Conservation (phyloP, 108 stramenopile species). For the Nannochloropsis salina region DNA sequence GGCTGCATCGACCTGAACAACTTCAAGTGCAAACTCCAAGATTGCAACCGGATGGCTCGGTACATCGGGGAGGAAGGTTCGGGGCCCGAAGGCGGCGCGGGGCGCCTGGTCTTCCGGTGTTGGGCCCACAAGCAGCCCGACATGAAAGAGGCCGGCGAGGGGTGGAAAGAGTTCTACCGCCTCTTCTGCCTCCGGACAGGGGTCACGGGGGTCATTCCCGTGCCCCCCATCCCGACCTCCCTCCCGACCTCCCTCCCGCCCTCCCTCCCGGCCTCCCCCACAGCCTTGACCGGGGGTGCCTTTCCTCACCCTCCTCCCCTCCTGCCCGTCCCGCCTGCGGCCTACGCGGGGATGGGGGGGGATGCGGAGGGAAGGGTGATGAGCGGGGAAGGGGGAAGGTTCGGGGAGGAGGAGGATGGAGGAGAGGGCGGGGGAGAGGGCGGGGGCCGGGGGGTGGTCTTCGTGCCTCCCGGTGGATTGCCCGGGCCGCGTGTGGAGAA, state of each 20-base stretch:
- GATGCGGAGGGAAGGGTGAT: background rate
- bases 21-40: background rate
- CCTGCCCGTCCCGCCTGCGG: background rate
- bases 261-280: background rate
- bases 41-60: background rate
- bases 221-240: background rate
- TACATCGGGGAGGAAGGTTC: background rate
- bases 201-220: background rate
- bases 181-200: background rate
- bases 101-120: background rate
- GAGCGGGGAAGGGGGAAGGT: background rate
- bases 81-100: background rate
- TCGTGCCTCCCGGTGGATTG: background rate
- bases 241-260: background rate
- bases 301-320: background rate
- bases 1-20: background rate
- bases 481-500: background rate
- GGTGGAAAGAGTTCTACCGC: background rate
- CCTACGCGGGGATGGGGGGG: background rate
- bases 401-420: background rate
- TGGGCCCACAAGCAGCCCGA: background rate
- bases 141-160: background rate
- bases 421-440: background rate
- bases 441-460: background rate
- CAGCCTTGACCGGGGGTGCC: background rate